phyloP scores from a whole-genome alignment of 2,329 filamentous ascomycete genomes.

The Diaporthe vexans region DNA sequence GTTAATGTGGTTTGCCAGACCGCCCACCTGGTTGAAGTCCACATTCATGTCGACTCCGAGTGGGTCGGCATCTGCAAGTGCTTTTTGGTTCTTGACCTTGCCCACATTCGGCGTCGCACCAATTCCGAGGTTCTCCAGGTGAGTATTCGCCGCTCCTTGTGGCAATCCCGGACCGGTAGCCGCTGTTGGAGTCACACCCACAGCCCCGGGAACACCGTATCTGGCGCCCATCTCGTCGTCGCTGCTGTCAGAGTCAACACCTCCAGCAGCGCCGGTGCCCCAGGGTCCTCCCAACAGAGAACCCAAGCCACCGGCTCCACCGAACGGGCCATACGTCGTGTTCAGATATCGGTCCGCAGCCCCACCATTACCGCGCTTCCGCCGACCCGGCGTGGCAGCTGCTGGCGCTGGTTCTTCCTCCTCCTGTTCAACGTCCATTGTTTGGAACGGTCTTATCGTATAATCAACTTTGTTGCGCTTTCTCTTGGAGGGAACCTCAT shows the following conservation, averaged over 20 bases:
- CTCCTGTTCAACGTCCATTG: slow-evolving; percentile 77
- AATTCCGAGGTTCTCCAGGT: slow-evolving; percentile 48
- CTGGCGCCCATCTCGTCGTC: slow-evolving; percentile 88
- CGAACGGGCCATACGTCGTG: slow-evolving; percentile 93
- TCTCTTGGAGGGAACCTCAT: slow-evolving; percentile 68
- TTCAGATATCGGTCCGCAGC: slow-evolving; percentile 83
- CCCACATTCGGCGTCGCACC: slow-evolving; percentile 83
- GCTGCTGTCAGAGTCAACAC: slow-evolving; percentile 94
- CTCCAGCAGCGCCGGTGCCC: slow-evolving; percentile 78
- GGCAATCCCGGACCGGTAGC: slow-evolving; percentile 60
- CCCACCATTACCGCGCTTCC: slow-evolving; percentile 73
- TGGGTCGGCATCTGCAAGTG: slow-evolving; percentile 92
- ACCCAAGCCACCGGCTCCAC: slow-evolving; percentile 81
- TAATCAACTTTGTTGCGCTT: slow-evolving; percentile 81
- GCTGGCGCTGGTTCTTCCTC: slow-evolving; percentile 76
- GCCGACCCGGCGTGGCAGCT: slow-evolving; percentile 77
- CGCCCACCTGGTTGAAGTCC: slow-evolving; percentile 94
- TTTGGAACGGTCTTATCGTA: slow-evolving; percentile 83
- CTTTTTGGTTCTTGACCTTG: slow-evolving; percentile 93
- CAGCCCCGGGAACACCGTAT: slow-evolving; percentile 68
- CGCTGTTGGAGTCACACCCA: slow-evolving; percentile 72
- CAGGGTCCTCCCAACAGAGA: slow-evolving; percentile 82
- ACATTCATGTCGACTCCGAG: slow-evolving; percentile 93
- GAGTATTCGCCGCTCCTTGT: slow-evolving; percentile 51
- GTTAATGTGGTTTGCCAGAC: slow-evolving; percentile 92